Percentiles rank a stretch among this genome's conserved stretches.
These are phyloP conservation scores for Coemansia sp. DNA, from an alignment of 192 early-diverging fungal genomes.

Conservation along the genomic window DNA sequence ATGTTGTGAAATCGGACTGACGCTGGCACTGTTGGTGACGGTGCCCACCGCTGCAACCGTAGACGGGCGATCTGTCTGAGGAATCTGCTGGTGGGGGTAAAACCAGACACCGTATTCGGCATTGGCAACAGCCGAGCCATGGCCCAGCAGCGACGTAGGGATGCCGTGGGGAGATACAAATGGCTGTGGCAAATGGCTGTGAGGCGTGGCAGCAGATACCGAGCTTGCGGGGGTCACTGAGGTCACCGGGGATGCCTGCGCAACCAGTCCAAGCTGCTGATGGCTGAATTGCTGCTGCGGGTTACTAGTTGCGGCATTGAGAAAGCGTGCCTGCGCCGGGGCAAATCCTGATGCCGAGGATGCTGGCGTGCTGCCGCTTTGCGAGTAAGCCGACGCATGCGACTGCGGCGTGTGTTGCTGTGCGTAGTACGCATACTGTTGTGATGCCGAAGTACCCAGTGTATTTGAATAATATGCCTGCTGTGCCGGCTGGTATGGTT, in stretches of 20 bases:
- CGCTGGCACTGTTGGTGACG: conserved; percentile 36
- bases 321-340: conserved; percentile 1
- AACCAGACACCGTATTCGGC: conserved; percentile 47
- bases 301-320: conserved; percentile 6
- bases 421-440: conserved; percentile 17
- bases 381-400: conserved; percentile 18
- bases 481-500: conserved; percentile 11
- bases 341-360: conserved; percentile 15
- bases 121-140: conserved; percentile 28
- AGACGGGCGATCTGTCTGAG: conserved; percentile 23
- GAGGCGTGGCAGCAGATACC: conserved; percentile 11
- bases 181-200: conserved; percentile 27
- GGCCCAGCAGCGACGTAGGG: conserved; percentile 45
- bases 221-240: not conserved
- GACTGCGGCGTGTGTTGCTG: conserved; percentile 17
- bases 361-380: conserved; percentile 9
- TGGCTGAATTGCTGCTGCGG: conserved; percentile 13
- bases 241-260: conserved; percentile 21
- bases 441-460: not conserved
- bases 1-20: conserved; percentile 46
- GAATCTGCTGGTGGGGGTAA: conserved; percentile 46
- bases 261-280: conserved; percentile 26
- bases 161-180: conserved; percentile 42
- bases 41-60: conserved; percentile 26
- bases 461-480: conserved; percentile 15